These are phyloP conservation scores for Picea sitchensis DNA, from an alignment of 75 land plant species.

Conservation along the genomic window DNA sequence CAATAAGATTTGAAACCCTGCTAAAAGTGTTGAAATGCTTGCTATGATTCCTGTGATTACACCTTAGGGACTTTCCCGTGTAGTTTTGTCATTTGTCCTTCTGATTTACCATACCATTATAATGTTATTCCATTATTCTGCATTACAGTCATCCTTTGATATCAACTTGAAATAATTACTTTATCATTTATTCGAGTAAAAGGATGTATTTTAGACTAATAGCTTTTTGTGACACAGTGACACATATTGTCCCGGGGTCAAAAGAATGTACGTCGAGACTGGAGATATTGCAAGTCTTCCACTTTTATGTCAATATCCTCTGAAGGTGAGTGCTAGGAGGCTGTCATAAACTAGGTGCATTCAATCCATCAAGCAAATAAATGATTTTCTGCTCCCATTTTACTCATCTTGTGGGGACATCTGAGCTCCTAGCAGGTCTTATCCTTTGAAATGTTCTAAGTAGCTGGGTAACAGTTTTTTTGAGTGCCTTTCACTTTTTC, in stretches of 20 bases:
- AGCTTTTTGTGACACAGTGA: slow-evolving; percentile 2
- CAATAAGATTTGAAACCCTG: no score
- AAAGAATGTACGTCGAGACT: slow-evolving; percentile 46
- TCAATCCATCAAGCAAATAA: background rate
- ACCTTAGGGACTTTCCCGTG: no score
- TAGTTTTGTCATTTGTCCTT: no score
- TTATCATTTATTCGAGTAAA: background rate
- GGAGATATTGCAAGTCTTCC: slow-evolving; percentile 64
- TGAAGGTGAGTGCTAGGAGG: slow-evolving; percentile 53
- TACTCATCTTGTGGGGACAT: background rate
- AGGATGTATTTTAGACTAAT: background rate
- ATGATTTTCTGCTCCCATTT: background rate
- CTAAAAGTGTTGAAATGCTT: no score
- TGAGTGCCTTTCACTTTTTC: background rate
- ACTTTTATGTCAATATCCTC: slow-evolving; percentile 84
- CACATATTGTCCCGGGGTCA: slow-evolving; percentile 11
- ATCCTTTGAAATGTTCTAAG: background rate
- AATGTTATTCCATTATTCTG: background rate
- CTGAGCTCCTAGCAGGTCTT: background rate
- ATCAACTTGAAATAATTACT: background rate
- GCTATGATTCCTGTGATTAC: no score
- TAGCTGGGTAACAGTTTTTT: background rate
- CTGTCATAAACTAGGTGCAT: background rate
- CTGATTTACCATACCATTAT: no score
- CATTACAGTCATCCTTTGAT: background rate